A percentile compares a stretch with the other conserved stretches of the same genome.
Conservation (phyloP, 768 basidiomycete genomes). For the Amyloporia xantha region DNA sequence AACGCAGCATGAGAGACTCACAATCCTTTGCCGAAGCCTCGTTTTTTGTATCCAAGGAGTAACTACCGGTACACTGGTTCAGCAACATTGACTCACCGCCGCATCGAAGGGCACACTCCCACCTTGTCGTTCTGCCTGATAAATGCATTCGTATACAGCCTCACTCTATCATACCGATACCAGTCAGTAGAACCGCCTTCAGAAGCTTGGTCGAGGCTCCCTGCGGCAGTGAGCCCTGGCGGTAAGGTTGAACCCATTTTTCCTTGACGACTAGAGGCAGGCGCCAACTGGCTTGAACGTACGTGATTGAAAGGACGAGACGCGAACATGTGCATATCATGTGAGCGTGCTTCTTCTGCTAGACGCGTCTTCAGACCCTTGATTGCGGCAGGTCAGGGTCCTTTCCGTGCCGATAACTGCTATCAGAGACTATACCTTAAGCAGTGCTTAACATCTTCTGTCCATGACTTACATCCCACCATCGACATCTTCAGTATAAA, state of each 20-base stretch:
- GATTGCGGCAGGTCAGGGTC: background rate
- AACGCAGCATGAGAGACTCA: slow-evolving; percentile 24
- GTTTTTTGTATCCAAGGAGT: slow-evolving; percentile 71
- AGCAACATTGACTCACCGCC: too few relatives aligned
- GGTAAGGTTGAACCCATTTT: background rate
- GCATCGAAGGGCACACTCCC: background rate
- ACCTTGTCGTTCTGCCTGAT: slow-evolving; percentile 39
- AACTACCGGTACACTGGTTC: too few relatives aligned
- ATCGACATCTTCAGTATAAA: too few relatives aligned
- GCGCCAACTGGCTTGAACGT: too few relatives aligned
- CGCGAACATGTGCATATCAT: background rate
- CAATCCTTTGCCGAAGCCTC: slow-evolving; percentile 66
- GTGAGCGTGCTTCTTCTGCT: background rate
- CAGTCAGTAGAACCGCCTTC: slow-evolving; percentile 28
- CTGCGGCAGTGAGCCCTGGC: background rate
- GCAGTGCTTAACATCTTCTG: too few relatives aligned
- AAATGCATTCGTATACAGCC: slow-evolving; percentile 67
- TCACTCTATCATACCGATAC: slow-evolving; percentile 35
- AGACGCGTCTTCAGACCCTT: background rate
- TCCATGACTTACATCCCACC: too few relatives aligned
- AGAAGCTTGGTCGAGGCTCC: background rate
- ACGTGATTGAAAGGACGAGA: background rate
- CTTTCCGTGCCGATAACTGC: background rate
- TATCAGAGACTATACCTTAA: too few relatives aligned
- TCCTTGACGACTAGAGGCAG: too few relatives aligned